Evolutionary conservation across 805 yeast genomes (phyloP), one percentile per base, ranked within the genome.

Genomic region (Saturnispora kantuleensis): DNA sequence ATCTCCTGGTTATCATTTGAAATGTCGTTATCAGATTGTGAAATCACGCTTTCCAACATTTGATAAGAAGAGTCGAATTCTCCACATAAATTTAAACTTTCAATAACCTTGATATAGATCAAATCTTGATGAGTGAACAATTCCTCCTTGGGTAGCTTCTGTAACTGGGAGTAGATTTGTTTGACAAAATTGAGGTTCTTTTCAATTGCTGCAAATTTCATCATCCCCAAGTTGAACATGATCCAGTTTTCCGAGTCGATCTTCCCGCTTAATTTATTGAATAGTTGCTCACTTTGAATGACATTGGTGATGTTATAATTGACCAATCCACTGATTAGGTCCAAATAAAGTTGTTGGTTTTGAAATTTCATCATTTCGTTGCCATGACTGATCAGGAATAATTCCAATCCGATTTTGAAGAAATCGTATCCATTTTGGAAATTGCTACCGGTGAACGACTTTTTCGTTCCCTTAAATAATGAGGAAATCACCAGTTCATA

Each of bases 31-130:
- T 50, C 51, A 6, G 50, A 38, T 10, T 51, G 40, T 0, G 66
- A 52, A 35, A 81, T 57, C 5, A 81, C 64, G 35, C 69, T 64
- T 55, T 81, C 84, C 52, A 83, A 62, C 45, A 81, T 70, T 47
- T 71, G 66, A 1, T 81, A 69, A 3, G 86, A 79, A 35, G 71
- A 52, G 8, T 66, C 64, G 32, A 69, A 50, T 50, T 79, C 74
- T 35, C 71, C 73, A 37, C 75, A 73, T 42, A 65, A 63, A 10
- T 77, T 67, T 43, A 82, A 63, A 1, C 80, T 68, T 31, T 76
- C 69, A 31, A 81, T 66, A 47, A 78, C 62, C 36, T 65, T 58
- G 1, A 76, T 61, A 54, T 80, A 81, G 30, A 80, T 69, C 31
- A 62, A 58, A 50, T 67, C 73, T 51, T 76, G 79, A 31, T 66